Evolutionary conservation across 495 filamentous ascomycete genomes (phyloP).

Genomic region (Penicillium cinerascens): DNA sequence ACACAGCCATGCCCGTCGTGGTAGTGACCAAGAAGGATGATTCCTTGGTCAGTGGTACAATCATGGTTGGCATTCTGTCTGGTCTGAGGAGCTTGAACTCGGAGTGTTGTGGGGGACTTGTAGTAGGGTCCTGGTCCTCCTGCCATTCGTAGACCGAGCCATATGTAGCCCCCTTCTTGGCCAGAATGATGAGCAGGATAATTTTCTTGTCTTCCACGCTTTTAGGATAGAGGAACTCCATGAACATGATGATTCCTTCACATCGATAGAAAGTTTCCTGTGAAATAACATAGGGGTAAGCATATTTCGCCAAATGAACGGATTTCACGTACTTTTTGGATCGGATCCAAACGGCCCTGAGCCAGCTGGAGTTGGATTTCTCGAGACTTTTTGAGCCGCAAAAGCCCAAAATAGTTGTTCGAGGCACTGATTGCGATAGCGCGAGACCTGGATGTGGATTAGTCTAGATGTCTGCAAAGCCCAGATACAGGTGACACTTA

Average conservation of each 20-base stretch:
- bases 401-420: constrained; percentile 58
- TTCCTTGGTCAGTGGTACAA: constrained; percentile 64
- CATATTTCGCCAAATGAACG: neutral
- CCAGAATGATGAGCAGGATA: constrained; percentile 70
- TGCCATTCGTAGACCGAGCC: constrained; percentile 78
- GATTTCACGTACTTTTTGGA: constrained; percentile 30
- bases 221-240: constrained; percentile 81
- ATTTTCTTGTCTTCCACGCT: constrained; percentile 58
- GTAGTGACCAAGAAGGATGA: constrained; percentile 64
- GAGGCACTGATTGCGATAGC: constrained; percentile 63
- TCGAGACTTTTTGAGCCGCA: constrained; percentile 28
- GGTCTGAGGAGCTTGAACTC: constrained; percentile 54
- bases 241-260: constrained; percentile 72
- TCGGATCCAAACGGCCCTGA: constrained; percentile 30
- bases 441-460: constrained; percentile 47
- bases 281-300: neutral
- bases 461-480: constrained; percentile 1
- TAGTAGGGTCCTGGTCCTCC: constrained; percentile 31
- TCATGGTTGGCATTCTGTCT: constrained; percentile 59
- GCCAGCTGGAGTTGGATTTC: constrained; percentile 36
- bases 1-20: constrained; percentile 55
- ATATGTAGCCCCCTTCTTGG: constrained; percentile 55
- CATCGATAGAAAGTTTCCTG: neutral
- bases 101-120: constrained; percentile 37
- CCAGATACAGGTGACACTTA: constrained; percentile 22